Evolutionary conservation across 2,329 filamentous ascomycete species (phyloP), one percentile per base, ranked within the genome.

Genomic region (Colletotrichum orchidophilum): DNA sequence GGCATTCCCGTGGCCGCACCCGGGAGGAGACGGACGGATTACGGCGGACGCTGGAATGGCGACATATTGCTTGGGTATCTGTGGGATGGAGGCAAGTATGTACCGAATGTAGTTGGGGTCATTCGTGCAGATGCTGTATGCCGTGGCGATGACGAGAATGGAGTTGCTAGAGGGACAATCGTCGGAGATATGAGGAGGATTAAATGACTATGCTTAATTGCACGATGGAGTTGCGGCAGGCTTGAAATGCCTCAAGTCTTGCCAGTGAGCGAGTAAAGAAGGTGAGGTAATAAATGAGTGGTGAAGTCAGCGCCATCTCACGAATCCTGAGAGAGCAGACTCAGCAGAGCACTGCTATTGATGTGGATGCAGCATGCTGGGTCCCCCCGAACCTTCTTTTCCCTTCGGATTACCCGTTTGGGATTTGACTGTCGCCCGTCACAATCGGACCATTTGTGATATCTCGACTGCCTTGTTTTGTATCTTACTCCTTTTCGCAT

Each of bases 1-100:
- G 42, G 58, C 31, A 63, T 63, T 63, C 64, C 63, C 26, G 5
- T 33, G 24, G n/a, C 42, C 50, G 59, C 53, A 50, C 59, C 35
- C 31, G 52, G 39, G 66, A 64, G 39, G 52, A 52, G 35, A 35
- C 60, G n/a, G n/a, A n/a, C n/a, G n/a, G n/a, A n/a, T 39, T 24
- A 39, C 35, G 64, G 66, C n/a, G n/a, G n/a, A n/a, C n/a, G n/a
- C 21, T 53, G 46, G 49, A 63, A 53, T 63, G 29, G 46, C 26
- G 31, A 27, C 55, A 27, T 58, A n/a, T n/a, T n/a, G n/a, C n/a
- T n/a, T n/a, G n/a, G n/a, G n/a, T n/a, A n/a, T n/a, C n/a, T n/a
- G n/a, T n/a, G 39, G 39, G 39, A 46, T n/a, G 39, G 15, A 9
- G 39, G 18, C 39, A 46, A 46, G 18, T n/a, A n/a, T n/a, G n/a